Evolutionary conservation across 2,329 filamentous ascomycete species (phyloP).

Genomic region (Colletotrichum destructivum): DNA sequence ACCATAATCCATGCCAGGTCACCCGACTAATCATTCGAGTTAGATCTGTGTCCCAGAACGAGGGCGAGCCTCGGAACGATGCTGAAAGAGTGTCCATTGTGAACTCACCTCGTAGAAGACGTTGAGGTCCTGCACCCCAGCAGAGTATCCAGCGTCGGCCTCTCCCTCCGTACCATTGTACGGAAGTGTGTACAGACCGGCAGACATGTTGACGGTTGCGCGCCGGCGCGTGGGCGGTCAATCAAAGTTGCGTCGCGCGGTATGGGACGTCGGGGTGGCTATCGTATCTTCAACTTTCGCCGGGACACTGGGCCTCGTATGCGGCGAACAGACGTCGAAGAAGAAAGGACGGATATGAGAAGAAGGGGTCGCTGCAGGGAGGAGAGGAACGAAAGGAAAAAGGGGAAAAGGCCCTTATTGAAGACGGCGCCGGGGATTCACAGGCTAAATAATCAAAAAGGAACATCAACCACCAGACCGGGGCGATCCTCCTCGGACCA

Average conservation of each 20-base stretch:
- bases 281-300: slow-evolving; percentile 20
- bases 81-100: neutral
- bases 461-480: slow-evolving; percentile 5
- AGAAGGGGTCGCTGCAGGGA: slow-evolving; percentile 9
- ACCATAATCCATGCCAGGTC: slow-evolving; percentile 87
- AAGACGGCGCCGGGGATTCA: slow-evolving; percentile 28
- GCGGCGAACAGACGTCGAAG: slow-evolving; percentile 26
- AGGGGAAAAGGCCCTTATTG: neutral
- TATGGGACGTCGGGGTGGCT: slow-evolving; percentile 1
- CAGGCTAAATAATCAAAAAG: slow-evolving; percentile 38
- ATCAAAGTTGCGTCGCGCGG: slow-evolving; percentile 1
- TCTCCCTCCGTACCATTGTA: slow-evolving; percentile 67
- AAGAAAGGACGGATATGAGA: slow-evolving; percentile 1
- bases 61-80: slow-evolving; percentile 33
- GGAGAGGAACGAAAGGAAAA: neutral
- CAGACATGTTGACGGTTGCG: slow-evolving; percentile 50
- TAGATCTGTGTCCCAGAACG: slow-evolving; percentile 30
- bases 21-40: slow-evolving; percentile 70
- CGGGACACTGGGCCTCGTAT: slow-evolving; percentile 27
- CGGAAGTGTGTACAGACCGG: slow-evolving; percentile 51
- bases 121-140: slow-evolving; percentile 79
- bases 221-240: slow-evolving; percentile 29
- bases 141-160: slow-evolving; percentile 68
- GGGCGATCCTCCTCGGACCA: slow-evolving; percentile 17
- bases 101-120: slow-evolving; percentile 82